These are phyloP conservation scores for Acidomyces sp. DNA, from an alignment of 495 filamentous ascomycete genomes.

Conservation along the genomic window DNA sequence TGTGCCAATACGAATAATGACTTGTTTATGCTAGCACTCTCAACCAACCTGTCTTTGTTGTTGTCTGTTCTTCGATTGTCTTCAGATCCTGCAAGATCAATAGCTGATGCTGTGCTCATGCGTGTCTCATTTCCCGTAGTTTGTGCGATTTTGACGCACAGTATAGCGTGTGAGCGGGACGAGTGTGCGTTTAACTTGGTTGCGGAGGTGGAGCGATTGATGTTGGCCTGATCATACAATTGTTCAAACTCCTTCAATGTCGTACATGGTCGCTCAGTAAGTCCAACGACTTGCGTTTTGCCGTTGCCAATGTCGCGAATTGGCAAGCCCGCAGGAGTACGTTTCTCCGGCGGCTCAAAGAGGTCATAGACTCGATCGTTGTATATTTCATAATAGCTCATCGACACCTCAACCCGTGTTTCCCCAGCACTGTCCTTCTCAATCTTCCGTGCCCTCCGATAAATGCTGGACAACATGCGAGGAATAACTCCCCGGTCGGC, in stretches of 20 bases:
- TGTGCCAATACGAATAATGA: slow-evolving; percentile 88
- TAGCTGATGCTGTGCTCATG: slow-evolving; percentile 78
- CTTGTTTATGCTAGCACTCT: slow-evolving; percentile 98
- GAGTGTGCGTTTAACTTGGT: slow-evolving; percentile 96
- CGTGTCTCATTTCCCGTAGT: slow-evolving; percentile 55
- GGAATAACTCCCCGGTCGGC: slow-evolving; percentile 88
- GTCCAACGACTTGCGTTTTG: slow-evolving; percentile 83
- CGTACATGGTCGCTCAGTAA: slow-evolving; percentile 74
- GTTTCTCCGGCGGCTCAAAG: slow-evolving; percentile 81
- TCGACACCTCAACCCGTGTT: slow-evolving; percentile 59
- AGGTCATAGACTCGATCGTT: slow-evolving; percentile 75
- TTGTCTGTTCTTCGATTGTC: slow-evolving; percentile 93
- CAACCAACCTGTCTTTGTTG: slow-evolving; percentile 79
- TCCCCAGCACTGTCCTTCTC: slow-evolving; percentile 68
- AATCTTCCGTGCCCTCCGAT: slow-evolving; percentile 71
- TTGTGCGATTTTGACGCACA: slow-evolving; percentile 77
- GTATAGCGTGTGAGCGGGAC: slow-evolving; percentile 82
- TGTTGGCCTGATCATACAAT: slow-evolving; percentile 88
- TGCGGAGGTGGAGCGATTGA: slow-evolving; percentile 77
- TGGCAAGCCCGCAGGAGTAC: slow-evolving; percentile 69
- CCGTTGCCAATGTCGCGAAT: slow-evolving; percentile 71
- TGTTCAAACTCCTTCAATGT: slow-evolving; percentile 85
- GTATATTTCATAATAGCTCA: slow-evolving; percentile 98
- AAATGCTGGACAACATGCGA: slow-evolving; percentile 73
- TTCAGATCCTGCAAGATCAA: slow-evolving; percentile 92